A percentile compares a stretch with the other conserved stretches of the same genome.
Evolutionary conservation across 805 yeast species (phyloP).

Genomic region (Gaillardinia entomophila): DNA sequence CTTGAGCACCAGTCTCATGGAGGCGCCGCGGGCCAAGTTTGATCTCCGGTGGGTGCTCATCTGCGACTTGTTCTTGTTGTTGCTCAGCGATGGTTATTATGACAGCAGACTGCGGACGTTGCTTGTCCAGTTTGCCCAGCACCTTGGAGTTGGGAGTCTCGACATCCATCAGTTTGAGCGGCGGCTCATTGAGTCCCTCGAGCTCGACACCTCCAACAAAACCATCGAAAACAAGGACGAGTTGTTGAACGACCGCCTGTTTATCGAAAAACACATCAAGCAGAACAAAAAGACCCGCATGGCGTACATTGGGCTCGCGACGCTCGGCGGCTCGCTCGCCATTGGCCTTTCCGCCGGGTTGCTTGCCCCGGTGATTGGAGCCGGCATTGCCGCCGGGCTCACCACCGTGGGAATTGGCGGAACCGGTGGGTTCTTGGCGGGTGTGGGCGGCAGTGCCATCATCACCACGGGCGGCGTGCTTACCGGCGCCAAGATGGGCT

Average conservation of each 20-base stretch:
- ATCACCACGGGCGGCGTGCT: slow-evolving; percentile 91
- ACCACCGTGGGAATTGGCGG: slow-evolving; percentile 94
- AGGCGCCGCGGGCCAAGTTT: slow-evolving; percentile 17
- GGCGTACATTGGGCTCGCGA: slow-evolving; percentile 89
- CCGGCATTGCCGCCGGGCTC: slow-evolving; percentile 95
- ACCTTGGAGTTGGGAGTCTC: slow-evolving; percentile 50
- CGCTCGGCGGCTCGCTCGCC: slow-evolving; percentile 91
- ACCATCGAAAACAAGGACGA: slow-evolving; percentile 60
- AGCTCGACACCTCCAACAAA: slow-evolving; percentile 56
- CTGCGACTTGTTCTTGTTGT: slow-evolving; percentile 80
- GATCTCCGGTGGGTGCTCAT: slow-evolving; percentile 91
- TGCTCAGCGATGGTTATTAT: slow-evolving; percentile 78
- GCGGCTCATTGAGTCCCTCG: slow-evolving; percentile 83
- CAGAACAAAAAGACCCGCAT: slow-evolving; percentile 59
- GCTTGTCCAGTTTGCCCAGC: slow-evolving; percentile 60
- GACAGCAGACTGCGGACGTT: slow-evolving; percentile 85
- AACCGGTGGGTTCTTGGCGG: slow-evolving; percentile 89
- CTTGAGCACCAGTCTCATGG: slow-evolving; percentile 55
- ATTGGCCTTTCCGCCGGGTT: slow-evolving; percentile 94
- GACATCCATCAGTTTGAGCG: slow-evolving; percentile 88
- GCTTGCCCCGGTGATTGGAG: slow-evolving; percentile 96
- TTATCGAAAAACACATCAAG: slow-evolving; percentile 67
- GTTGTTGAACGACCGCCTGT: slow-evolving; percentile 72
- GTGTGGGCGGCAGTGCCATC: slow-evolving; percentile 93
- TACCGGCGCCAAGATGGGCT: slow-evolving; percentile 86